These are phyloP conservation scores for Stachybotrys chartarum DNA, from an alignment of 2,329 filamentous ascomycete species.

Conservation along the genomic window DNA sequence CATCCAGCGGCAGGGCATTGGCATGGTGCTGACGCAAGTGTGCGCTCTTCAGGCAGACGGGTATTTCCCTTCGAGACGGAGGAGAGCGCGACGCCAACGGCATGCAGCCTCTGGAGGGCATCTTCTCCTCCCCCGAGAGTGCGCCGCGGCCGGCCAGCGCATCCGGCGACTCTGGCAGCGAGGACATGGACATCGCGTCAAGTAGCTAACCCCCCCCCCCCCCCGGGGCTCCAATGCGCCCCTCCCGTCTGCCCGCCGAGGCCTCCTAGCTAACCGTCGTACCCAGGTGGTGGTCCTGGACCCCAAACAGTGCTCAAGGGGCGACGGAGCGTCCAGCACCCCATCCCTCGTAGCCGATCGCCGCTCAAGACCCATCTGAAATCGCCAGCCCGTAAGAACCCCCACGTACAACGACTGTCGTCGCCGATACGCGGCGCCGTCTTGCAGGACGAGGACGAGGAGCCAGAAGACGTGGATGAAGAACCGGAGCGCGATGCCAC, in stretches of 20 bases:
- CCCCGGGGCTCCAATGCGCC: neutral
- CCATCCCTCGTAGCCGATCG: constrained; percentile 44
- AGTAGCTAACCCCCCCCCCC: constrained; percentile 24
- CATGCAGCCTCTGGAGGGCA: constrained; percentile 76
- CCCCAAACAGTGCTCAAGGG: constrained; percentile 44
- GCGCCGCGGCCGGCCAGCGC: constrained; percentile 18
- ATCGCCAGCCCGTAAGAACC: constrained; percentile 56
- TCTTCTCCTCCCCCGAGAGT: constrained; percentile 83
- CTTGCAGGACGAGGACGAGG: constrained; percentile 21
- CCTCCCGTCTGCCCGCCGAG: neutral
- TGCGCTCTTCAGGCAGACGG: constrained; percentile 66
- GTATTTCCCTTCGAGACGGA: constrained; percentile 69
- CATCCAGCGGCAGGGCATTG: neutral
- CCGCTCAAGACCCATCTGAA: constrained; percentile 56
- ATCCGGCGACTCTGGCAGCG: constrained; percentile 24
- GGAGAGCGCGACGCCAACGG: constrained; percentile 85
- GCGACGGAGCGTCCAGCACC: constrained; percentile 40
- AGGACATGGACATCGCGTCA: constrained; percentile 47
- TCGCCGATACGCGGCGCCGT: constrained; percentile 37
- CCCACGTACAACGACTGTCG: constrained; percentile 46
- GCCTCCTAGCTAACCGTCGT: constrained; percentile 11
- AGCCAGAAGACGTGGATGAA: constrained; percentile 8
- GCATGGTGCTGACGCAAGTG: neutral
- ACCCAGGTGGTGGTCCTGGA: constrained; percentile 43
- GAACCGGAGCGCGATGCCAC: neutral